phyloP scores from a whole-genome alignment of 2,329 filamentous ascomycete genomes.

The Penicillium sp. region DNA sequence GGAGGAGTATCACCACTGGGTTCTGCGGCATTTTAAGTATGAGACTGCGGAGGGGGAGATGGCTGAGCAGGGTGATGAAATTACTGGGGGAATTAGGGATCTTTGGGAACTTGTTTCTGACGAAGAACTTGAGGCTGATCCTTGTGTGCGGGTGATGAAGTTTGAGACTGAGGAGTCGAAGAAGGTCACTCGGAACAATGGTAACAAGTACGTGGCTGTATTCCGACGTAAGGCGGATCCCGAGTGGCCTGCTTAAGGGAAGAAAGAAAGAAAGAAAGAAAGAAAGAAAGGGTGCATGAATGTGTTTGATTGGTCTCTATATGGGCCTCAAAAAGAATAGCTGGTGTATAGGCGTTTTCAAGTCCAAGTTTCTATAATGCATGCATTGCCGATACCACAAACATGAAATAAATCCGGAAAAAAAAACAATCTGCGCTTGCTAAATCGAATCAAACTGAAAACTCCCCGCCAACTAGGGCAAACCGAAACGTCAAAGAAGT shows the following conservation, averaged over 20 bases:
- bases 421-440: conserved; percentile 24
- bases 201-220: conserved; percentile 87
- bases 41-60: conserved; percentile 63
- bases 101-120: conserved; percentile 76
- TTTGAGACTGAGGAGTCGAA: conserved; percentile 94
- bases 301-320: conserved; percentile 4
- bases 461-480: background rate
- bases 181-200: conserved; percentile 90
- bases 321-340: conserved; percentile 13
- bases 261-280: background rate
- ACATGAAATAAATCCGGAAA: conserved; percentile 7
- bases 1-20: conserved; percentile 91
- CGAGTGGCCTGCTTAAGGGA: conserved; percentile 62
- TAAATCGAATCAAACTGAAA: conserved; percentile 13
- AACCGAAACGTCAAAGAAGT: background rate
- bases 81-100: conserved; percentile 62
- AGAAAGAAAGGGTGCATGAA: conserved; percentile 2
- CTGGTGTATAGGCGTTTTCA: conserved; percentile 24
- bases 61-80: conserved; percentile 63
- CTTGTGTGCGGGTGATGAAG: conserved; percentile 68
- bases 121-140: conserved; percentile 59
- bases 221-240: conserved; percentile 83
- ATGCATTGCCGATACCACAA: conserved; percentile 26
- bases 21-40: conserved; percentile 81
- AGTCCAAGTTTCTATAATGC: conserved; percentile 17